Evolutionary conservation across 495 filamentous ascomycete species (phyloP), one percentile per base, ranked within the genome.

Genomic region (Hypoxylon subgilvum): DNA sequence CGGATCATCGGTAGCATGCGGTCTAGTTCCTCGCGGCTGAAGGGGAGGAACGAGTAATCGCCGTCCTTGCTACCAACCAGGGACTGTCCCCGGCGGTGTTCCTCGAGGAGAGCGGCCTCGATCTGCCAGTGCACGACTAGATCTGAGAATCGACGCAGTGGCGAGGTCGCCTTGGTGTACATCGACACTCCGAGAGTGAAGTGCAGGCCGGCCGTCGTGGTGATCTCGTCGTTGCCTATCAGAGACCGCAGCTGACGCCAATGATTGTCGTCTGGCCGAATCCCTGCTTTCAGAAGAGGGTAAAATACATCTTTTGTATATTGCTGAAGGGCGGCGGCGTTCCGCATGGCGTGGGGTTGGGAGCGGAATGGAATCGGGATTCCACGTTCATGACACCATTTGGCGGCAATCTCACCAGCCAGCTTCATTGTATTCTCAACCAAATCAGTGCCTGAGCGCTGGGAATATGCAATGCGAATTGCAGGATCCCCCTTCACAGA

Each of bases 81-180:
- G 17, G 72, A 77, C 3, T 73, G 62, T 9, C 84, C 83, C 5
- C 76, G 76, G 25, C 75, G 71, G 14, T 79, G 72, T 74, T 94
- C 91, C 67, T 88, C 82, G 6, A 85, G 79, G 31, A 97, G 68
- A 0, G 87, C 88, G 0, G 90, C 86, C 70, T 95, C 87, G 58
- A 98, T 91, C 64, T 97, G 93, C 81, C 91, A 97, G 70, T 96
- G 92, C 0, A 83, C 78, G n/a, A 97, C 74, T 57, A 97, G 71
- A 69, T 98, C 94, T 12, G 74, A 73, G 72, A 86, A 96, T 22
- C 94, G 82, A 13, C 94, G 89, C 6, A 98, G 78, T 2, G 94
- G 94, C 58, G 87, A 91, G 1, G 94, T 97, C 31, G 84, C 84
- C 65, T 90, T 94, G 55, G 85, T 75, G 67, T 96, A 96, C 30